A percentile compares a stretch with the other conserved stretches of the same genome.
phyloP scores from a whole-genome alignment of 257 asterid genomes.

The Hygrophila difformis region DNA sequence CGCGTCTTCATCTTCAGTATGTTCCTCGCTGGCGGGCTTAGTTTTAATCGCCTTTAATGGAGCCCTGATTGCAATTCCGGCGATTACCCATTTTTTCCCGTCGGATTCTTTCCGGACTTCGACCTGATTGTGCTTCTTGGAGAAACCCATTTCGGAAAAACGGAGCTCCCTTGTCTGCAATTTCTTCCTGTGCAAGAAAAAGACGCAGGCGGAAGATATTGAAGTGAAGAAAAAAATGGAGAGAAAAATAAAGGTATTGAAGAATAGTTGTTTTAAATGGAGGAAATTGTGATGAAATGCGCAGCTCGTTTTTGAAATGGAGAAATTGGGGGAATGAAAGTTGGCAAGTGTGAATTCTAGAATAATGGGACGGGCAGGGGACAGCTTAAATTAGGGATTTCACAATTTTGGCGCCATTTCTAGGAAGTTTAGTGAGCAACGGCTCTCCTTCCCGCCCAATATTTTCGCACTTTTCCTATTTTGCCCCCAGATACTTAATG shows the following conservation, averaged over 20 bases:
- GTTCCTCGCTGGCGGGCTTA: slow-evolving; percentile 22
- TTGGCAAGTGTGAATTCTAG: slow-evolving; percentile 19
- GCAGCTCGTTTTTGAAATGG: no score
- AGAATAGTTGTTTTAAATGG: neutral
- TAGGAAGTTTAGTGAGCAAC: slow-evolving; percentile 40
- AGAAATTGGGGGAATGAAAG: neutral
- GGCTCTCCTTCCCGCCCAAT: slow-evolving; percentile 61
- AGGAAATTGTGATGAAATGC: neutral
- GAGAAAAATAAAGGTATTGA: neutral
- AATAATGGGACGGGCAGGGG: no score
- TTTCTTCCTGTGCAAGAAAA: no score
- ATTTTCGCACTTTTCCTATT: slow-evolving; percentile 7
- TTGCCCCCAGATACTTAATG: neutral
- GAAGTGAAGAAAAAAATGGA: neutral
- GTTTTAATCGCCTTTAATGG: slow-evolving; percentile 56
- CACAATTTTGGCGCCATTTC: slow-evolving; percentile 48
- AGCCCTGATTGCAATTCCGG: slow-evolving; percentile 48
- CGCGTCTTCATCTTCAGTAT: slow-evolving; percentile 26
- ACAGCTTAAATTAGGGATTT: slow-evolving; percentile 23
- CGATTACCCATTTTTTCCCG: slow-evolving; percentile 56
- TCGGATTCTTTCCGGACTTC: slow-evolving; percentile 41
- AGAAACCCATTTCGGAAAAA: slow-evolving; percentile 39
- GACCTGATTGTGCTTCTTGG: slow-evolving; percentile 44
- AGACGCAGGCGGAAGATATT: neutral
- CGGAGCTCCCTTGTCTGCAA: neutral